These are phyloP conservation scores for Pleurostoma richardsiae DNA, from an alignment of 2,329 filamentous ascomycete species.

Conservation along the genomic window DNA sequence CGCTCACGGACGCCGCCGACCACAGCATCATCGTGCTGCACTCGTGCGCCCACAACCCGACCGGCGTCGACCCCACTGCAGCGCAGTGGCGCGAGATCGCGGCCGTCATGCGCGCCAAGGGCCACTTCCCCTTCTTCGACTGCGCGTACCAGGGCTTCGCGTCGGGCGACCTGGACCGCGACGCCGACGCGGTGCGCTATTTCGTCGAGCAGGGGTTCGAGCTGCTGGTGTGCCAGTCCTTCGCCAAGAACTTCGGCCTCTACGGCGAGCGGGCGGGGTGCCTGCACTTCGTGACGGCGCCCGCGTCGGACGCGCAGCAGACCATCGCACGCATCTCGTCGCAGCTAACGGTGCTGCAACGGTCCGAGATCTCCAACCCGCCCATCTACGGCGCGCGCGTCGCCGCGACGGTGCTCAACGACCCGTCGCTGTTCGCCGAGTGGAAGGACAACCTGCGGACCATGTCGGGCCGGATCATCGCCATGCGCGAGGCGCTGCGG, in stretches of 20 bases:
- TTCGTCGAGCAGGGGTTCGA: conserved; percentile 91
- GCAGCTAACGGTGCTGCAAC: conserved; percentile 90
- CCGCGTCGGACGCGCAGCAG: conserved; percentile 57
- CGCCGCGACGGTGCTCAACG: conserved; percentile 78
- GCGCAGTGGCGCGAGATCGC: conserved; percentile 95
- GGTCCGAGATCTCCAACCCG: conserved; percentile 95
- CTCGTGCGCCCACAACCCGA: conserved; percentile 96
- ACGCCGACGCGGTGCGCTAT: conserved; percentile 90
- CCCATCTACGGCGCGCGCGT: conserved; percentile 92
- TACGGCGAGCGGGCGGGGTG: conserved; percentile 95
- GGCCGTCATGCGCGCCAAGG: conserved; percentile 65
- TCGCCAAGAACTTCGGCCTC: conserved; percentile 96
- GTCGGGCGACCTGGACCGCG: conserved; percentile 77
- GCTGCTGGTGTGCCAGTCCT: conserved; percentile 84
- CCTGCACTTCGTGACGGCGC: conserved; percentile 86
- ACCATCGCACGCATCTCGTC: conserved; percentile 66
- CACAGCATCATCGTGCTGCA: conserved; percentile 87
- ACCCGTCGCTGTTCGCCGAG: conserved; percentile 73
- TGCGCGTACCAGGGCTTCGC: conserved; percentile 97
- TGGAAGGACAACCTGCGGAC: conserved; percentile 90
- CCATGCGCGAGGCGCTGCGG: conserved; percentile 78
- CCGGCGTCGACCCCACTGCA: conserved; percentile 87
- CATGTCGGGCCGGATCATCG: conserved; percentile 93
- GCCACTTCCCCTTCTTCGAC: conserved; percentile 98
- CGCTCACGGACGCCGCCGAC: conserved; percentile 66